Evolutionary conservation across 441 rosid genomes (phyloP).

Genomic region (Daphne laureola): DNA sequence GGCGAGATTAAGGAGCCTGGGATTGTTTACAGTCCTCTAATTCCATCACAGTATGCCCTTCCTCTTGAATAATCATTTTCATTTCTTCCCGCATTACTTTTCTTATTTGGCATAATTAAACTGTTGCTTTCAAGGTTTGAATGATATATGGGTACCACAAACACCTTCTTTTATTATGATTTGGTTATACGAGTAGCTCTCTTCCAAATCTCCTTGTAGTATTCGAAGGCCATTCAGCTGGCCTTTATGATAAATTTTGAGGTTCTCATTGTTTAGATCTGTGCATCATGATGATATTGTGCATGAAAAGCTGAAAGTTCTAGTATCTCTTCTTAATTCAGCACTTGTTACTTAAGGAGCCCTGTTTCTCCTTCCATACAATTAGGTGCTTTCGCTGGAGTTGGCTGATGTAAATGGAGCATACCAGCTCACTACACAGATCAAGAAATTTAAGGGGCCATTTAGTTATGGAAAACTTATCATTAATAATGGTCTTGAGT

Average conservation of each 20-base stretch:
- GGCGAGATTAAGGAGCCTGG: constrained; percentile 71
- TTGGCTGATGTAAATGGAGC: too few species aligned
- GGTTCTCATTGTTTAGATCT: neutral
- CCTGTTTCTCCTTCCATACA: neutral
- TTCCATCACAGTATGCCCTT: constrained; percentile 50
- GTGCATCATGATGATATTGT: neutral
- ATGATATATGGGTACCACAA: neutral
- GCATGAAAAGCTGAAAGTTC: neutral
- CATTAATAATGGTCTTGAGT: too few species aligned
- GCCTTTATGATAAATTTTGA: neutral
- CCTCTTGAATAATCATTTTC: constrained; percentile 12
- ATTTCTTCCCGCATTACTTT: neutral
- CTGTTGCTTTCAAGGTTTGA: constrained; percentile 2
- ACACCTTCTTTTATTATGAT: neutral
- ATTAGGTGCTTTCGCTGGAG: too few species aligned
- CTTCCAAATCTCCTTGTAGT: neutral
- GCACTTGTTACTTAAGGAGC: too few species aligned
- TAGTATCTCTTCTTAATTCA: neutral
- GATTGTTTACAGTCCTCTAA: constrained; percentile 66
- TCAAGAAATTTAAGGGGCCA: too few species aligned
- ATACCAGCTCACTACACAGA: too few species aligned
- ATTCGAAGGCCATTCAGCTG: neutral
- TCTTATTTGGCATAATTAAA: constrained; percentile 6
- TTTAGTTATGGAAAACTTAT: too few species aligned
- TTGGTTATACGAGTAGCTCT: neutral